Evolutionary conservation across 2,329 filamentous ascomycete species (phyloP).

Genomic region (Talaromyces sp.): DNA sequence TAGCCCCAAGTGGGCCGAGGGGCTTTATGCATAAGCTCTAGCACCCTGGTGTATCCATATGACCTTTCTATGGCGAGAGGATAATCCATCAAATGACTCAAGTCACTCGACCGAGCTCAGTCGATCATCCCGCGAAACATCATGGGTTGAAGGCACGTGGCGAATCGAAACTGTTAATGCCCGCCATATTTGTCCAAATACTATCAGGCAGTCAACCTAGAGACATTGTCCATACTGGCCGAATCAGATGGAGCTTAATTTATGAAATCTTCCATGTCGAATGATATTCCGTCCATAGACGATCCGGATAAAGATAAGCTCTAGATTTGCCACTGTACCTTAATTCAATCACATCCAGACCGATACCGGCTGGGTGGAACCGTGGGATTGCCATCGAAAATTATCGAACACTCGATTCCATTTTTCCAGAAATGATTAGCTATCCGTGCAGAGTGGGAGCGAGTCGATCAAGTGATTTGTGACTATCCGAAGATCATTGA

Average conservation of each 20-base stretch:
- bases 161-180: background rate
- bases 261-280: background rate
- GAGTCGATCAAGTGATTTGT: background rate
- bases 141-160: background rate
- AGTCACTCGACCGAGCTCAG: background rate
- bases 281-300: background rate
- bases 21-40: background rate
- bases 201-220: background rate
- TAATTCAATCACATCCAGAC: conserved; percentile 5
- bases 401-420: background rate
- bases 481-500: background rate
- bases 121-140: background rate
- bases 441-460: too few relatives aligned
- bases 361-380: conserved; percentile 8
- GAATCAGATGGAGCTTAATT: background rate
- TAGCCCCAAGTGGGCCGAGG: conserved; percentile 1
- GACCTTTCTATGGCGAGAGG: background rate
- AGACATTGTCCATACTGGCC: background rate
- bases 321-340: conserved; percentile 11
- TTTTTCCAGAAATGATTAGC: background rate
- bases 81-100: background rate
- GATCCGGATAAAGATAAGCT: background rate
- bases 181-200: too few relatives aligned
- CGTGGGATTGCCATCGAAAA: background rate
- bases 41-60: background rate